Conservation (phyloP, 2,329 filamentous ascomycete genomes). For the Madurella fahalii region DNA sequence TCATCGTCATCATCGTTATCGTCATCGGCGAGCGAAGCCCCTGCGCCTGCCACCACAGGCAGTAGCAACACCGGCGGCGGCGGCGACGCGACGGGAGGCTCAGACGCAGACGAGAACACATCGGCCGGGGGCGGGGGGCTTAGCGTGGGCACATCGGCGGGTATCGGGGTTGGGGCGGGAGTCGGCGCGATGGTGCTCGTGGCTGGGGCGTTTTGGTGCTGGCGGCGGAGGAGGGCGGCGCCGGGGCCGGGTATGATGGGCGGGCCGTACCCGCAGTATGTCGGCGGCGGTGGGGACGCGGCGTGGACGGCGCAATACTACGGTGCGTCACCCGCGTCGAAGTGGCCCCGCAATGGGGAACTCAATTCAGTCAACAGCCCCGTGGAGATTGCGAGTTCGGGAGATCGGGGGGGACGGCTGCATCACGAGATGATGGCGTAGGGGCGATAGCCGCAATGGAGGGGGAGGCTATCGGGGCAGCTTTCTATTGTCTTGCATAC, state of each 20-base stretch:
- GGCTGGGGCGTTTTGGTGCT: not conserved
- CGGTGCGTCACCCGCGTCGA: not conserved
- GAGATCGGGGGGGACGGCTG: not conserved
- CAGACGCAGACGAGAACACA: not conserved
- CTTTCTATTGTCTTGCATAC: not conserved
- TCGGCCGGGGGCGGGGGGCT: not conserved
- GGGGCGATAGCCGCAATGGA: not conserved
- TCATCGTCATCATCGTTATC: not conserved
- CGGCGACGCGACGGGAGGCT: not conserved
- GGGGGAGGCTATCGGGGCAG: too few species aligned
- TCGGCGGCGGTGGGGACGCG: not conserved
- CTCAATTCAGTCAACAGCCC: not conserved
- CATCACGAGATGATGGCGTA: conserved; percentile 6
- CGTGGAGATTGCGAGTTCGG: not conserved
- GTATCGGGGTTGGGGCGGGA: conserved; percentile 7
- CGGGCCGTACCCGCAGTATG: not conserved
- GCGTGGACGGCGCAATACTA: not conserved
- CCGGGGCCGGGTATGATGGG: not conserved
- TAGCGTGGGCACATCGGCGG: conserved; percentile 10
- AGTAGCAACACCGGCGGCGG: not conserved
- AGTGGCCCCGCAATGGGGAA: not conserved
- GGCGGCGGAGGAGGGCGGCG: not conserved
- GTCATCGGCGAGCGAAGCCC: not conserved
- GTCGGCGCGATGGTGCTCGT: conserved; percentile 1
- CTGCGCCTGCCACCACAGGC: not conserved